phyloP scores from a whole-genome alignment of 352 stramenopile genomes.

The Globisporangium apiculatum region DNA sequence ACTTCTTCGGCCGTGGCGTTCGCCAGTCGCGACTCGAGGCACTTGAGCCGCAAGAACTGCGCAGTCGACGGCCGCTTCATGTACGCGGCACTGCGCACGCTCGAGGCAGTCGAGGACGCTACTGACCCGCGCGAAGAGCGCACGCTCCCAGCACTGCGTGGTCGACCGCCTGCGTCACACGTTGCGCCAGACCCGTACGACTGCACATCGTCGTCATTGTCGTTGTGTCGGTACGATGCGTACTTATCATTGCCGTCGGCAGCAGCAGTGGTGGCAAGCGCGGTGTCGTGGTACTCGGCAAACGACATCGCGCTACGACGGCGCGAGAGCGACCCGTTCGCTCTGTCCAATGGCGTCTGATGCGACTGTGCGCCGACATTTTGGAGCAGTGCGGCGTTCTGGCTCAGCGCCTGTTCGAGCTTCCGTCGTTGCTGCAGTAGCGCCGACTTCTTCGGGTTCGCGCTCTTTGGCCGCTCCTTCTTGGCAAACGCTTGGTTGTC shows the following conservation, averaged over 20 bases:
- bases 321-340: conserved; percentile 4
- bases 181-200: background rate
- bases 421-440: conserved; percentile 61
- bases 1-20: conserved; percentile 9
- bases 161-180: conserved; percentile 14
- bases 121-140: conserved; percentile 16
- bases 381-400: conserved; percentile 6
- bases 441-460: conserved; percentile 54
- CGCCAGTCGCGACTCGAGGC: conserved; percentile 44
- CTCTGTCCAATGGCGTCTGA: background rate
- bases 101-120: conserved; percentile 15
- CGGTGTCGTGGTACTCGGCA: conserved; percentile 7
- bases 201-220: conserved; percentile 1
- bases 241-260: background rate
- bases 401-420: conserved; percentile 24
- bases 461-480: conserved; percentile 56
- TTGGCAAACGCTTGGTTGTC: conserved; percentile 12
- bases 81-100: conserved; percentile 45
- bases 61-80: conserved; percentile 48
- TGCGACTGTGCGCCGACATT: background rate
- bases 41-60: conserved; percentile 63
- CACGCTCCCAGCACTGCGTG: conserved; percentile 52
- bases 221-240: background rate
- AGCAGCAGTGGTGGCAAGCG: background rate
- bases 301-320: conserved; percentile 10